Percentiles rank a stretch among this genome's conserved stretches.
Conservation (phyloP, 2,329 filamentous ascomycete genomes). For the Claviceps lovelessii region DNA sequence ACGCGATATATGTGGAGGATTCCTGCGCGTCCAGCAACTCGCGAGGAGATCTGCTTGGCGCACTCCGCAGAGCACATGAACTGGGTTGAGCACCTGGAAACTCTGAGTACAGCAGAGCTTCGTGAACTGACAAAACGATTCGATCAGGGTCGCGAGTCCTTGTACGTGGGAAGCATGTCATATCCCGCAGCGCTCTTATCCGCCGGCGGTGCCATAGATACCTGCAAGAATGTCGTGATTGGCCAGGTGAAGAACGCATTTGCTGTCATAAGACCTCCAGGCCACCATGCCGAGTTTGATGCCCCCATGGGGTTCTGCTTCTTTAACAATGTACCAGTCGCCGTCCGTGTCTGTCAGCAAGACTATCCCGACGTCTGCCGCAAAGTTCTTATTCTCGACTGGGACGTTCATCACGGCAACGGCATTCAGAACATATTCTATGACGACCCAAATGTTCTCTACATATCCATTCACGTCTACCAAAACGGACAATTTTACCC, state of each 20-base stretch:
- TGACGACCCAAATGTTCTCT: conserved; percentile 82
- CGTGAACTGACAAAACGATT: conserved; percentile 47
- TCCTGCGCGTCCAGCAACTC: conserved; percentile 58
- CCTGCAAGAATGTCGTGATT: conserved; percentile 75
- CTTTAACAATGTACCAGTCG: conserved; percentile 95
- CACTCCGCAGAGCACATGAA: conserved; percentile 65
- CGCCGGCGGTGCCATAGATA: conserved; percentile 87
- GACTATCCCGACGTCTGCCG: conserved; percentile 68
- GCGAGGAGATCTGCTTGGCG: conserved; percentile 65
- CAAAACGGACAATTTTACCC: conserved; percentile 77
- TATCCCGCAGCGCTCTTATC: conserved; percentile 71
- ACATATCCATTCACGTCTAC: conserved; percentile 89
- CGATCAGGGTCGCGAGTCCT: conserved; percentile 55
- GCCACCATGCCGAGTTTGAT: conserved; percentile 83
- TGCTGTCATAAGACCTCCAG: conserved; percentile 85
- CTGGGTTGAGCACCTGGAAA: conserved; percentile 52
- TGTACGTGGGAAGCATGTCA: conserved; percentile 73
- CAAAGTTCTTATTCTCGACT: conserved; percentile 87
- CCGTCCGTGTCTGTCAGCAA: conserved; percentile 71
- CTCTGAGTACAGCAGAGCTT: conserved; percentile 47
- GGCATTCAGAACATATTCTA: conserved; percentile 96
- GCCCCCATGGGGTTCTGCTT: conserved; percentile 88
- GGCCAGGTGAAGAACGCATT: conserved; percentile 86
- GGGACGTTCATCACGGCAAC: conserved; percentile 74
- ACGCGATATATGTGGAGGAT: conserved; percentile 63